These are phyloP conservation scores for Setomelanomma holmii DNA, from an alignment of 2,329 filamentous ascomycete genomes.

Conservation along the genomic window DNA sequence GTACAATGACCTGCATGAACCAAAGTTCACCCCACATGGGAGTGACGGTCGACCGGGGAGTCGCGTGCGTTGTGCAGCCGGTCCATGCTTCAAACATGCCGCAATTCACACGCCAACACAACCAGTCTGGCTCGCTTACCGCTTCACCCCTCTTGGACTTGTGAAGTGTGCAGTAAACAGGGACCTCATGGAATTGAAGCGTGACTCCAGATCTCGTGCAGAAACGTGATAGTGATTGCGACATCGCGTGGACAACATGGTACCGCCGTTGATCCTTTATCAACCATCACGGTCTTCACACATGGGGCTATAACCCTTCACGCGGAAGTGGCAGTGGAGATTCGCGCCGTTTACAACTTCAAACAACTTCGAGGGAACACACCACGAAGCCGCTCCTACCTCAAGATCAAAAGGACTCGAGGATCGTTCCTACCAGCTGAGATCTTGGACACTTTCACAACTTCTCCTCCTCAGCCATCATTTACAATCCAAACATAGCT, in stretches of 20 bases:
- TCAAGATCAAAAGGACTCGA: constrained; percentile 1
- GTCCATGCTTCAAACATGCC: background rate
- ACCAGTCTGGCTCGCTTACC: background rate
- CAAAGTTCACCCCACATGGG: background rate
- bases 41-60: no score
- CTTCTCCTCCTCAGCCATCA: background rate
- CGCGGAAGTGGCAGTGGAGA: background rate
- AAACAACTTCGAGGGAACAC: background rate
- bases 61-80: background rate
- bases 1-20: constrained; percentile 1
- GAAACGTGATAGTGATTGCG: background rate
- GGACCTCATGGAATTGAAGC: background rate
- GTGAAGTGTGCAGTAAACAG: constrained; percentile 4
- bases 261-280: constrained; percentile 17
- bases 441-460: background rate
- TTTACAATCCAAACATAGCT: background rate
- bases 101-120: constrained; percentile 1
- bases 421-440: background rate
- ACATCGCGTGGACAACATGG: constrained; percentile 31
- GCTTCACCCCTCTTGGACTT: background rate
- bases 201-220: background rate
- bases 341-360: background rate
- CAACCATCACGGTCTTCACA: constrained; percentile 39
- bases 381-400: constrained; percentile 3
- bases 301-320: constrained; percentile 10